Conservation (phyloP, 2,329 filamentous ascomycete species). For the Colletotrichum sp. region DNA sequence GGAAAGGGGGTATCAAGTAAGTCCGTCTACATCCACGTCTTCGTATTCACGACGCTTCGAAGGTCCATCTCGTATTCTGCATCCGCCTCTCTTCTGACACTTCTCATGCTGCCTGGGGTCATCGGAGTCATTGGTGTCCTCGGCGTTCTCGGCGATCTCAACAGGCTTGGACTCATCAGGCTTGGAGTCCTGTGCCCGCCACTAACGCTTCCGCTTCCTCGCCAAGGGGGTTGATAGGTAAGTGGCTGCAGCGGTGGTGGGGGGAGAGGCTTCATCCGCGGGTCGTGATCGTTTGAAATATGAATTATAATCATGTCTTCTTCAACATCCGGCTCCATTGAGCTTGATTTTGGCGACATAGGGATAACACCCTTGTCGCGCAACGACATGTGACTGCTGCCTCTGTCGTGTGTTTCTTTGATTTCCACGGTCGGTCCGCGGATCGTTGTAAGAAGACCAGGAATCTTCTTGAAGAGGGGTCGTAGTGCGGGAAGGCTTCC, state of each 20-base stretch:
- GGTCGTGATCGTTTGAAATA: not conserved
- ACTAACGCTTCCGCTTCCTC: not conserved
- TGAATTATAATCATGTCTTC: not conserved
- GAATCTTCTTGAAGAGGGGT: conserved; percentile 32
- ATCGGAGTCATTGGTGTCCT: not conserved
- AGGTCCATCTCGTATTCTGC: conserved; percentile 6
- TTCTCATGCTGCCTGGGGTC: not conserved
- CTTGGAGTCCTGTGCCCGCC: not conserved
- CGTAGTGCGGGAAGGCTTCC: conserved; percentile 48
- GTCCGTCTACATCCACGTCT: conserved; percentile 2
- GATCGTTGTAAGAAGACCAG: not conserved
- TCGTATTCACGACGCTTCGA: not conserved
- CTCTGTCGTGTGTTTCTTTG: not conserved
- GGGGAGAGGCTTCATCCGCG: conserved; percentile 6
- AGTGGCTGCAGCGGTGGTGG: not conserved
- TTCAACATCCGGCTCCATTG: not conserved
- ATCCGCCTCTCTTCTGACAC: not conserved
- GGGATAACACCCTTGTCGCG: not conserved
- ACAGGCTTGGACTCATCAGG: not conserved
- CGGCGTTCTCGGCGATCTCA: not conserved
- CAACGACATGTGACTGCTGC: not conserved
- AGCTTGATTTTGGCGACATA: not conserved
- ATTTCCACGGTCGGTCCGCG: not conserved
- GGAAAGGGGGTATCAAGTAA: not conserved
- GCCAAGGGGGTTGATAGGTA: not conserved